Base-by-base conservation (phyloP, 2,329 filamentous ascomycete species). In the Anisogramma anomala region DNA sequence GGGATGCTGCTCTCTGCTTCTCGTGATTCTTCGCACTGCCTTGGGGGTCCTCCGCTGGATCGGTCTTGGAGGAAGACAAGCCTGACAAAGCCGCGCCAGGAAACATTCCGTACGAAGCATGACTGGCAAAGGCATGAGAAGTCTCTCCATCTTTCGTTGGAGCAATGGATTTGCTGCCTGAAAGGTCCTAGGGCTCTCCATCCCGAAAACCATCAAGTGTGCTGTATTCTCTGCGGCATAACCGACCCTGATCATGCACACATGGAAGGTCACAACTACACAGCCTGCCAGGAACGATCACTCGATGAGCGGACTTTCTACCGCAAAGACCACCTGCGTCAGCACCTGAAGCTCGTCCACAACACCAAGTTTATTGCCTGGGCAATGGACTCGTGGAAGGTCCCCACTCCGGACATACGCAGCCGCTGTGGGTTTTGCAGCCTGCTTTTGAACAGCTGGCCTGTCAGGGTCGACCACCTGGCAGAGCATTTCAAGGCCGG, bases 41-140 rank as follows among this genome's bases (percentile, higher is more conserved):
- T 34, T 20, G 10, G 10, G 11, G 15, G 4, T 9, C 22, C 5
- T 10, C 7, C 1, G 15, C 13, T 30, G 14, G 13, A 15, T 23
- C 15, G 17, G 20, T 2, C 15, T 14, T 19, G 15, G 11, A 20
- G 14, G 6, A 3, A 20, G 5, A 26, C 23, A 46, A n/a, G n/a
- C n/a, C n/a, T n/a, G n/a, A n/a, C n/a, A n/a, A n/a, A n/a, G n/a
- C n/a, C n/a, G n/a, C n/a, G n/a, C n/a, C n/a, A n/a, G 44, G 75
- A 80, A 49, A 77, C 74, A 0, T 81, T 80, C 58, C 66, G 75
- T 49, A 79, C 76, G 3, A 81, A 81, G 55, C 74, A 81, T 51
- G 77, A 81, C 57, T 81, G 77, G 77, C 75, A 79, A 52, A 66
- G 80, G 44, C 80, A 84, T 55, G 80, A 85, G 53, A 80, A 80